phyloP scores from a whole-genome alignment of 441 rosid species.

The Isatis lusitanica region DNA sequence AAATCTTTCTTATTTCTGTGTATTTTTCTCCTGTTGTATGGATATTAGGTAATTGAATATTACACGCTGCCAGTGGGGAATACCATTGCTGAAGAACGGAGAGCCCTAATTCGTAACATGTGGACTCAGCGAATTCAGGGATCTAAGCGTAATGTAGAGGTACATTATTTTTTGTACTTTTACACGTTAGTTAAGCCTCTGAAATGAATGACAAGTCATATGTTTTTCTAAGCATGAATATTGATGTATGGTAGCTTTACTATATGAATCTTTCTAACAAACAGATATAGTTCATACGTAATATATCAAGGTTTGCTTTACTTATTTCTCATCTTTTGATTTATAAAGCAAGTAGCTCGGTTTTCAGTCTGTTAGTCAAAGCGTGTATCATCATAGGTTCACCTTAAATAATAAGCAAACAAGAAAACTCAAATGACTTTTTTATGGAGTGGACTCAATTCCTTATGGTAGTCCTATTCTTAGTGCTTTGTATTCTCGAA shows the following conservation, averaged over 20 bases:
- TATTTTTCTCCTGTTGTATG: conserved; percentile 25
- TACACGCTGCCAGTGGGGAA: conserved; percentile 87
- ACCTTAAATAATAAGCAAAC: conserved; percentile 11
- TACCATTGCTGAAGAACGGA: conserved; percentile 84
- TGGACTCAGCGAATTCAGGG: conserved; percentile 99
- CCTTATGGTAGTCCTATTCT: conserved; percentile 8
- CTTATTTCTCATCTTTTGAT: conserved; percentile 2
- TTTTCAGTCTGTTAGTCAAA: conserved; percentile 2
- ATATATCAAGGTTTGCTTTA: conserved; percentile 8
- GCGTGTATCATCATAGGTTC: conserved; percentile 5
- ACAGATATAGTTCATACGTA: not conserved
- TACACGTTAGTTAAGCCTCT: conserved; percentile 19
- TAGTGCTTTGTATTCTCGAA: conserved; percentile 18
- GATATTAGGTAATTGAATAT: conserved; percentile 86
- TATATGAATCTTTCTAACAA: conserved; percentile 6
- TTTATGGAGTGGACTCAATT: conserved; percentile 12
- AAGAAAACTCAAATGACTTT: conserved; percentile 16
- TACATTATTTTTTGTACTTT: conserved; percentile 36
- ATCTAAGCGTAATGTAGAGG: conserved; percentile 97
- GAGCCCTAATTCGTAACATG: conserved; percentile 94
- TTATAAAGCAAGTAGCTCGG: conserved; percentile 1
- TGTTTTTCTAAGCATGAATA: conserved; percentile 22
- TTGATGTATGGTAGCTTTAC: conserved; percentile 6
- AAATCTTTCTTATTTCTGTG: conserved; percentile 15
- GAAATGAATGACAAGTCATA: conserved; percentile 15